Percentiles rank a stretch among this genome's conserved stretches.
Evolutionary conservation across 2,329 filamentous ascomycete genomes (phyloP).

Genomic region (Pseudocercospora fuligena): DNA sequence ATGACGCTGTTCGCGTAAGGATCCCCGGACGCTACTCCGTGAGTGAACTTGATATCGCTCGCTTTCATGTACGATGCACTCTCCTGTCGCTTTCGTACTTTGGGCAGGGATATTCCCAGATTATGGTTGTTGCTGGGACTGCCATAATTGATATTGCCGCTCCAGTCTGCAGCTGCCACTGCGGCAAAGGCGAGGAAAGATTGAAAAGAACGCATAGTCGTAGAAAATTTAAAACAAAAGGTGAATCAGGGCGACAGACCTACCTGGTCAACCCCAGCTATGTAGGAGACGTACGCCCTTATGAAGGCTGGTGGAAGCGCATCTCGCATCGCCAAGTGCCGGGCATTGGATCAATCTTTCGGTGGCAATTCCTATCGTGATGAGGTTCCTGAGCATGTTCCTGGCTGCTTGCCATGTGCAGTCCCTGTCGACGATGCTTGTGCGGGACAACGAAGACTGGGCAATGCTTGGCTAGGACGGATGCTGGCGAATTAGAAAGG

Average conservation of each 20-base stretch:
- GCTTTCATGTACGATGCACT: conserved; percentile 49
- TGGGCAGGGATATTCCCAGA: conserved; percentile 67
- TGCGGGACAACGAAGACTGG: conserved; percentile 11
- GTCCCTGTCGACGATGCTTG: conserved; percentile 11
- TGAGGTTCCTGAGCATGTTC: conserved; percentile 18
- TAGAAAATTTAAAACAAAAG: not conserved
- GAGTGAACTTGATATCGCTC: conserved; percentile 63
- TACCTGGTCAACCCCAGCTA: conserved; percentile 3
- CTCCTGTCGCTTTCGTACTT: conserved; percentile 60
- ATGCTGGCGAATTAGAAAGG: conserved; percentile 5
- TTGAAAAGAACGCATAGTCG: conserved; percentile 6
- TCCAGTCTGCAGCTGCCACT: conserved; percentile 26
- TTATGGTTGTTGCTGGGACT: conserved; percentile 68
- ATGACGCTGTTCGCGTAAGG: conserved; percentile 50
- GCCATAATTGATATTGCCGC: conserved; percentile 67
- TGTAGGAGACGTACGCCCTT: conserved; percentile 8
- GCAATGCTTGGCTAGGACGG: conserved; percentile 18
- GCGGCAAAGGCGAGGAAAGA: conserved; percentile 14
- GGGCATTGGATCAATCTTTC: not conserved
- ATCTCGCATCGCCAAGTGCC: conserved; percentile 6
- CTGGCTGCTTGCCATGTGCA: conserved; percentile 14
- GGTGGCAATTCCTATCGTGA: conserved; percentile 13
- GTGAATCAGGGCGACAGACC: not conserved
- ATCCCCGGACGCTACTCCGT: conserved; percentile 53
- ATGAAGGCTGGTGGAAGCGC: conserved; percentile 1